A percentile compares a stretch with the other conserved stretches of the same genome.
Conservation (phyloP, 345 rosid species). For the Eucalyptus paniculata region DNA sequence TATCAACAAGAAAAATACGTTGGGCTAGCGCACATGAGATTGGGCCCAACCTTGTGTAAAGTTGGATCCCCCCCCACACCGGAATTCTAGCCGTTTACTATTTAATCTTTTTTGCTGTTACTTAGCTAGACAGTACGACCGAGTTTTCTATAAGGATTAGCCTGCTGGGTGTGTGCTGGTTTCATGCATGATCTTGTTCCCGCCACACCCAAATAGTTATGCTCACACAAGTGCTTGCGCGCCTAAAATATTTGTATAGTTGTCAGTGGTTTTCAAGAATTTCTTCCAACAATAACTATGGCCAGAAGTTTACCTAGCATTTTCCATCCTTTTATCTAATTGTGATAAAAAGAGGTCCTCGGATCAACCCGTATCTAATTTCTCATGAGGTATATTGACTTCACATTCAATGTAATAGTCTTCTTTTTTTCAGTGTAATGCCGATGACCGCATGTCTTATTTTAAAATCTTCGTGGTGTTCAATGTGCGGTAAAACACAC, state of each 20-base stretch:
- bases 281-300: background rate
- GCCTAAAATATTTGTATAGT: background rate
- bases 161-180: background rate
- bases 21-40: background rate
- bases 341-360: background rate
- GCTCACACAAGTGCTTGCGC: background rate
- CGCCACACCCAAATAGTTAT: background rate
- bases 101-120: background rate
- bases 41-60: background rate
- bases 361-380: background rate
- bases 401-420: background rate
- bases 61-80: background rate
- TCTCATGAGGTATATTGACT: background rate
- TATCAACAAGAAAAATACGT: background rate
- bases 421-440: background rate
- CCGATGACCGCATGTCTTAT: background rate
- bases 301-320: background rate
- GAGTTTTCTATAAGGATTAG: background rate
- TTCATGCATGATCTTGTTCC: background rate
- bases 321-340: background rate
- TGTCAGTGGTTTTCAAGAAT: too few relatives aligned
- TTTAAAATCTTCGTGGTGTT: background rate
- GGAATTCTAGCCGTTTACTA: background rate
- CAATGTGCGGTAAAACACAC: background rate
- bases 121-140: background rate